Base-by-base conservation (phyloP, 2,329 filamentous ascomycete genomes). In the Thielaviopsis euricoi region DNA sequence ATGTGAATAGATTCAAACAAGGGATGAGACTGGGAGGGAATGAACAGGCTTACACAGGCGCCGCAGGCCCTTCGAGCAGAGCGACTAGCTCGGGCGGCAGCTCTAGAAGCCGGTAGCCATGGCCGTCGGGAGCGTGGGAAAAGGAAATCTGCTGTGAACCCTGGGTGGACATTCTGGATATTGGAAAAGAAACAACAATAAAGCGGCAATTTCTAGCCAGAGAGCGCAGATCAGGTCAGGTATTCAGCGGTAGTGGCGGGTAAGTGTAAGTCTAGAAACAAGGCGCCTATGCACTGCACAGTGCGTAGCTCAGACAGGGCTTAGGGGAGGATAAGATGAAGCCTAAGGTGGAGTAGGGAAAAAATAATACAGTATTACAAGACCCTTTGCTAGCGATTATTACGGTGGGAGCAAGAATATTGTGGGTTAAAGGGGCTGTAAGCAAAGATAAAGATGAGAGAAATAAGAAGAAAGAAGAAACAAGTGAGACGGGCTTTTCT, bases 61-160 rank as follows among this genome's bases (percentile, higher is more conserved):
- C 72, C 49, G 71, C 66, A 17, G 75, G 71, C 9, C 77, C 75
- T 65, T 81, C 77, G 49, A 84, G 73, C 6, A 79, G 69, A 21
- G 72, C 69, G 53, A 78, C 71, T 9, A 85, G 70, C 59, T 83
- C 81, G 0, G 78, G 71, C 0, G 81, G 80, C 2, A 85, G 74
- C 66, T 85, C 81, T 55, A 85, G 70, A 58, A 85, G 74, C 60
- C 79, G 81, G 67, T 82, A 83, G 55, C 74, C 73, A 17, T 73
- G 64, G 49, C 73, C 70, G 52, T 76, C 69, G 6, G 75, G 75
- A 46, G 69, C 70, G 63, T 80, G 74, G 51, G 70, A 68, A 58
- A 85, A 70, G 6, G 74, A 71, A 50, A 81, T 77, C 52, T 73
- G 74, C n/a, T 67, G 51, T 57, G 67, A 64, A 7, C 65, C 64